A percentile compares a stretch with the other conserved stretches of the same genome.
Conservation (phyloP, 108 stramenopile species). For the Skeletonema grethae region DNA sequence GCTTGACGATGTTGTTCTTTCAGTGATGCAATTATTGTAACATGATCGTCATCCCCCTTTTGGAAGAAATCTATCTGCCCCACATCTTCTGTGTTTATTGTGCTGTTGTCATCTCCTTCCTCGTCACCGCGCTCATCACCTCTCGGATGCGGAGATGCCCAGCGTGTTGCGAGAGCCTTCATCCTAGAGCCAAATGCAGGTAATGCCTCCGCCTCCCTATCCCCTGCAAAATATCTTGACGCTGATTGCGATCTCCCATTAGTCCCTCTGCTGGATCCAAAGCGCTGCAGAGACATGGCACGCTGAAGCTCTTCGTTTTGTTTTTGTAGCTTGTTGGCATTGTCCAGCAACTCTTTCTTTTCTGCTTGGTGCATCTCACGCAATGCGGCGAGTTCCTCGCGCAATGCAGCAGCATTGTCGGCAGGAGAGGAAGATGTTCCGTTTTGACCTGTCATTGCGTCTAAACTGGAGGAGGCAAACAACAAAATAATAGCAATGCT, state of each 20-base stretch:
- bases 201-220: constrained; percentile 4
- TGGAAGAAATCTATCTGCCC: constrained; percentile 6
- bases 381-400: constrained; percentile 29
- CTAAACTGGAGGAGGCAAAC: no score
- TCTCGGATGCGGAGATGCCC: constrained; percentile 30
- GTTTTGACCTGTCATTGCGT: constrained; percentile 20
- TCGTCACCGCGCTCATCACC: neutral
- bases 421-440: neutral
- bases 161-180: constrained; percentile 36
- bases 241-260: constrained; percentile 17
- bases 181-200: constrained; percentile 30
- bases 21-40: constrained; percentile 27
- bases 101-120: constrained; percentile 9
- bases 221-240: constrained; percentile 3
- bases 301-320: constrained; percentile 46
- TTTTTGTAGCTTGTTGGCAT: constrained; percentile 22
- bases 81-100: constrained; percentile 23
- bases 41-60: constrained; percentile 15
- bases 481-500: no score
- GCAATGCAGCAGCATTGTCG: constrained; percentile 28
- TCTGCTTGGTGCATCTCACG: constrained; percentile 49
- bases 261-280: constrained; percentile 8
- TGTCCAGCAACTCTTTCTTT: constrained; percentile 32
- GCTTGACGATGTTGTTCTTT: constrained; percentile 43
- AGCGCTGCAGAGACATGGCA: constrained; percentile 16